Percentiles rank a stretch among this genome's conserved stretches.
These are phyloP conservation scores for Amylostereum areolatum DNA, from an alignment of 1,284 basidiomycete species.

Conservation along the genomic window DNA sequence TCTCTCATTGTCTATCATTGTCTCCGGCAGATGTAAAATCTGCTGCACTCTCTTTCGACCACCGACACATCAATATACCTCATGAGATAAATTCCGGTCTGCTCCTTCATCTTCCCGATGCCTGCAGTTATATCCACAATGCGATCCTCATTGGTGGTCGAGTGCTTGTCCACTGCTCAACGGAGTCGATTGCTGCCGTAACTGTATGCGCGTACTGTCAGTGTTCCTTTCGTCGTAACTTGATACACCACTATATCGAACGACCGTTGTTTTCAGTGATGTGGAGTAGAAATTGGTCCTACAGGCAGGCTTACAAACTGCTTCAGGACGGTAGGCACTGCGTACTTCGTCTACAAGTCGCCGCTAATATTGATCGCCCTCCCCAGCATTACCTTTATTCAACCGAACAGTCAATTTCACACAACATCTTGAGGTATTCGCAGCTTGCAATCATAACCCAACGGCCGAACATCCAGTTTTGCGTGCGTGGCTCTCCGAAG, in stretches of 20 bases:
- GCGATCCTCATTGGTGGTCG: slow-evolving; percentile 32
- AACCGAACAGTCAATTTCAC: slow-evolving; percentile 43
- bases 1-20: slow-evolving; percentile 46
- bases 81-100: slow-evolving; percentile 31
- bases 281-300: slow-evolving; percentile 25
- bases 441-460: slow-evolving; percentile 36
- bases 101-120: slow-evolving; percentile 35
- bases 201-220: slow-evolving; percentile 16
- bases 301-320: slow-evolving; percentile 28
- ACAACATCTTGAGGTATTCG: slow-evolving; percentile 41
- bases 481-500: slow-evolving; percentile 28
- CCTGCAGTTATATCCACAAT: slow-evolving; percentile 36
- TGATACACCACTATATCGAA: background rate
- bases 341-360: background rate
- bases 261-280: slow-evolving; percentile 17
- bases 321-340: slow-evolving; percentile 36
- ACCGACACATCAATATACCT: slow-evolving; percentile 34
- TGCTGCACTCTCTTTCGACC: slow-evolving; percentile 25
- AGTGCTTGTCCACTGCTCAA: slow-evolving; percentile 63
- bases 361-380: background rate
- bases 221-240: background rate
- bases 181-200: slow-evolving; percentile 37
- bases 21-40: slow-evolving; percentile 37
- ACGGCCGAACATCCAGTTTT: slow-evolving; percentile 33
- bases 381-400: slow-evolving; percentile 49